phyloP scores from a whole-genome alignment of 2,329 filamentous ascomycete genomes.

The Penicillium frequentans region DNA sequence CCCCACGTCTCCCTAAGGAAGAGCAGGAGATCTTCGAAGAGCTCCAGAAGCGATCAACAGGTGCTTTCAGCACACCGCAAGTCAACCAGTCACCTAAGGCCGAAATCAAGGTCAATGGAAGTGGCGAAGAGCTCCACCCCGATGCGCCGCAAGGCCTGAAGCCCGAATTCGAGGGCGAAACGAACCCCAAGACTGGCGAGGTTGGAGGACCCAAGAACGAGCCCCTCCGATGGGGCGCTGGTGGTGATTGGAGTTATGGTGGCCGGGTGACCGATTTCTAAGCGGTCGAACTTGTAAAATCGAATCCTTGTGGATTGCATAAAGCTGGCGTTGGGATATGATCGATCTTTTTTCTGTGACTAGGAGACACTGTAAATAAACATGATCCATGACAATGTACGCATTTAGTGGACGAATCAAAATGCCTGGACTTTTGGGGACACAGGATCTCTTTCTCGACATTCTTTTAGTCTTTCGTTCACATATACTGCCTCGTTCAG shows the following conservation, averaged over 20 bases:
- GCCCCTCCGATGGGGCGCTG: conserved; percentile 79
- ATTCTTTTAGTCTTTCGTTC: conserved; percentile 48
- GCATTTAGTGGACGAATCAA: neutral
- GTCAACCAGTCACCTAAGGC: conserved; percentile 54
- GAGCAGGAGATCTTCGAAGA: conserved; percentile 89
- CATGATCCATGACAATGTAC: neutral
- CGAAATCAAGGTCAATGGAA: conserved; percentile 54
- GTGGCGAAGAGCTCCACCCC: conserved; percentile 67
- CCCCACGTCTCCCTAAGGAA: conserved; percentile 81
- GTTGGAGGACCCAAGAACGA: conserved; percentile 97
- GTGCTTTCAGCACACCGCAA: conserved; percentile 69
- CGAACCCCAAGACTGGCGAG: conserved; percentile 91
- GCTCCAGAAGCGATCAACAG: conserved; percentile 75
- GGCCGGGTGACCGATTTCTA: conserved; percentile 90
- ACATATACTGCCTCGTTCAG: neutral
- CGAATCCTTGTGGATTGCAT: conserved; percentile 14
- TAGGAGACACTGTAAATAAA: neutral
- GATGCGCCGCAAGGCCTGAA: conserved; percentile 73
- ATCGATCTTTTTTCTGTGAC: neutral
- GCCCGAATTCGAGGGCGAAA: conserved; percentile 90
- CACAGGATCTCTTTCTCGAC: conserved; percentile 58
- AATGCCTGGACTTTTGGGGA: neutral
- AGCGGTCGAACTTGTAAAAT: conserved; percentile 12
- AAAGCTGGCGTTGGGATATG: conserved; percentile 19
- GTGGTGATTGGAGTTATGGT: conserved; percentile 88